phyloP scores from a whole-genome alignment of 495 filamentous ascomycete genomes.

The Podospora sp. region DNA sequence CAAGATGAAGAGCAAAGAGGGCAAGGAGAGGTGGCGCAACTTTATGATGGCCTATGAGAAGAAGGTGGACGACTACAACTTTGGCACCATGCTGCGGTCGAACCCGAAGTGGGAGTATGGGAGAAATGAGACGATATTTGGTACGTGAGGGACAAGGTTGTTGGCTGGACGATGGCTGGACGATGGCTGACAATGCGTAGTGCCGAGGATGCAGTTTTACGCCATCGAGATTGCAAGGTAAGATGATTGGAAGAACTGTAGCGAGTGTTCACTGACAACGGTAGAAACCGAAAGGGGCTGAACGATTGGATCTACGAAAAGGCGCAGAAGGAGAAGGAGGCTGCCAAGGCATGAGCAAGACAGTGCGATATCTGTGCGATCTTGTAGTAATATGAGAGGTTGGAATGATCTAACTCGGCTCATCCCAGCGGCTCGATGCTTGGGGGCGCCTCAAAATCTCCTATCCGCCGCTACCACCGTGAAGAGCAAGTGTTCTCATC shows the following conservation, averaged over 20 bases:
- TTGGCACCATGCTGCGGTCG: constrained; percentile 85
- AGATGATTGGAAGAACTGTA: constrained; percentile 24
- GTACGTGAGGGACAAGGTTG: constrained; percentile 40
- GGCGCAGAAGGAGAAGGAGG: constrained; percentile 43
- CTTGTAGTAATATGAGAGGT: neutral
- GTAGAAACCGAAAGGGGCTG: constrained; percentile 79
- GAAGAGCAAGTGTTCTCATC: neutral
- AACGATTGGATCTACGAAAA: constrained; percentile 97
- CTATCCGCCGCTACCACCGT: neutral
- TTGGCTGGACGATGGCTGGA: neutral
- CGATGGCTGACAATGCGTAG: constrained; percentile 40
- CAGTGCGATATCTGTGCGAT: neutral
- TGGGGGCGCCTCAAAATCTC: neutral
- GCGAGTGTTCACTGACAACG: constrained; percentile 74
- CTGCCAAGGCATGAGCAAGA: constrained; percentile 14
- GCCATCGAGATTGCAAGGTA: constrained; percentile 91
- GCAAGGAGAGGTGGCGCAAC: constrained; percentile 94
- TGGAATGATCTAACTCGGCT: neutral
- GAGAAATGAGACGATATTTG: constrained; percentile 89
- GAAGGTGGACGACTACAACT: constrained; percentile 93
- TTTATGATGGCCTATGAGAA: constrained; percentile 95
- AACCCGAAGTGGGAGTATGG: constrained; percentile 83
- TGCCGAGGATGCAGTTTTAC: constrained; percentile 97
- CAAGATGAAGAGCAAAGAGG: constrained; percentile 94
- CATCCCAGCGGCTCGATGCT: neutral